Percentiles rank a stretch among this genome's conserved stretches.
phyloP scores from a whole-genome alignment of 2,329 filamentous ascomycete genomes.

The Colletotrichum kahawae region DNA sequence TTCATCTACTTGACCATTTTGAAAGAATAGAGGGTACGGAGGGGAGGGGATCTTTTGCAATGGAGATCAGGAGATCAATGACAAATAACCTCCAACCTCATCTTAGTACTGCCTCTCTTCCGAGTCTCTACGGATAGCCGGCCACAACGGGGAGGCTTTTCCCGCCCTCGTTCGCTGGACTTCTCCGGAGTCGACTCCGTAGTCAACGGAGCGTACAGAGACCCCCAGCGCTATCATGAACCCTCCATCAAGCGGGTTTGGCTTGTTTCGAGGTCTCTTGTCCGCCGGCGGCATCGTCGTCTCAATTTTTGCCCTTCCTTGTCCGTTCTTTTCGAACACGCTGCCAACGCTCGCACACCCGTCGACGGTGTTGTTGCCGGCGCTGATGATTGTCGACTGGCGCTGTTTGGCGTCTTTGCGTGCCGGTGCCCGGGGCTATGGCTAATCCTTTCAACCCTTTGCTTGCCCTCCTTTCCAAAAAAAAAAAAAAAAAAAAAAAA shows the following conservation, averaged over 20 bases:
- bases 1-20: not conserved
- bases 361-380: constrained; percentile 1
- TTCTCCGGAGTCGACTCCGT: constrained; percentile 9
- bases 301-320: not conserved
- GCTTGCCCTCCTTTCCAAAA: not conserved
- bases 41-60: not conserved
- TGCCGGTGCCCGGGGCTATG: not conserved
- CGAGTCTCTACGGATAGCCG: not conserved
- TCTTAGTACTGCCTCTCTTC: not conserved
- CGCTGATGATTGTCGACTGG: not conserved
- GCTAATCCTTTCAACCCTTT: not conserved
- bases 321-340: not conserved
- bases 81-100: not conserved
- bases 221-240: not conserved
- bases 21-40: not conserved
- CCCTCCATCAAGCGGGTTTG: not conserved
- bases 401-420: not conserved
- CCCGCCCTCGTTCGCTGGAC: not conserved
- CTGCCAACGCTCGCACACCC: constrained; percentile 14
- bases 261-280: not conserved
- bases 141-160: not conserved
- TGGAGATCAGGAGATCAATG: not conserved
- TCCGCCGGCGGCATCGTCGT: not conserved
- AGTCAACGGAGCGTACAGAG: not conserved
- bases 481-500: too few species aligned